These are phyloP conservation scores for Raffaelea albimanens DNA, from an alignment of 2,329 filamentous ascomycete genomes.

Conservation along the genomic window DNA sequence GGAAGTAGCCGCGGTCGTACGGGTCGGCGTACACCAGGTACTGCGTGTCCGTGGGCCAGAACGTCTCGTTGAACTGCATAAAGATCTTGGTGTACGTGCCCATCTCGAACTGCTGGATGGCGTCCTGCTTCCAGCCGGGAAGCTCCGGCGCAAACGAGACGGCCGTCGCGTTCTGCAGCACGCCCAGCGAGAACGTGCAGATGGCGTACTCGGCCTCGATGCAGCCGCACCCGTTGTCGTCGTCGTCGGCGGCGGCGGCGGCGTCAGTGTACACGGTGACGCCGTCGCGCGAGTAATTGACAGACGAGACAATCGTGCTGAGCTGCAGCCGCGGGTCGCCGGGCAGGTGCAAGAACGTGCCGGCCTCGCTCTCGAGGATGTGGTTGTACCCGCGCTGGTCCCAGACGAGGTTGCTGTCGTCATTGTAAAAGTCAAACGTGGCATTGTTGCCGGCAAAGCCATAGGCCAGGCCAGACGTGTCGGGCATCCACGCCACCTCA, in stretches of 20 bases:
- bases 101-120: constrained; percentile 5
- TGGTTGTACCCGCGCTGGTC: constrained; percentile 3
- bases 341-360: background rate
- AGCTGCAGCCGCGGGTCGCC: background rate
- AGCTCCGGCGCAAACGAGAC: constrained; percentile 1
- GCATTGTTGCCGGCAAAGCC: constrained; percentile 2
- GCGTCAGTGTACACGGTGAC: background rate
- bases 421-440: constrained; percentile 3
- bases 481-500: constrained; percentile 2
- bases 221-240: constrained; percentile 1
- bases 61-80: constrained; percentile 6
- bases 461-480: constrained; percentile 2
- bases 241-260: background rate
- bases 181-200: constrained; percentile 6
- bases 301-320: background rate
- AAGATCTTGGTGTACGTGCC: constrained; percentile 7
- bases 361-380: background rate
- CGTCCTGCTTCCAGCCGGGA: constrained; percentile 3
- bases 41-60: constrained; percentile 2
- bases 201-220: constrained; percentile 6
- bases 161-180: constrained; percentile 2
- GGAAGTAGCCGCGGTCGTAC: constrained; percentile 1
- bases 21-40: constrained; percentile 4
- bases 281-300: background rate
- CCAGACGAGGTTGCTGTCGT: constrained; percentile 4